Conservation (phyloP, 225 moss, liverwort and hornwort genomes). For the Polytrichum formosum region DNA sequence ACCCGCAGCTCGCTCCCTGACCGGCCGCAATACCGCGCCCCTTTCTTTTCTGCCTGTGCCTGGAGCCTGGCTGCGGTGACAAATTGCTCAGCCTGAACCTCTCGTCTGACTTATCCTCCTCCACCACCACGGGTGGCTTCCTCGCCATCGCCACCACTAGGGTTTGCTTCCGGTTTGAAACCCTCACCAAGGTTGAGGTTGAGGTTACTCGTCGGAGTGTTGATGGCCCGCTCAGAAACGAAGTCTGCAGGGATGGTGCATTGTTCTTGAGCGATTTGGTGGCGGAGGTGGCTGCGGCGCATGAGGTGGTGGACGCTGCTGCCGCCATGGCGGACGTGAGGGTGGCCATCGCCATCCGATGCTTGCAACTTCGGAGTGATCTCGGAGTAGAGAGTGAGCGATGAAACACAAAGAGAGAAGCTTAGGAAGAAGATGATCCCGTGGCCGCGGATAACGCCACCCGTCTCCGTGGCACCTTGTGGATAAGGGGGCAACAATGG, state of each 20-base stretch:
- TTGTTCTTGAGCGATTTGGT: neutral
- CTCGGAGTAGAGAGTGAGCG: no score
- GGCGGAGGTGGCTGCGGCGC: neutral
- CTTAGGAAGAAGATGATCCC: neutral
- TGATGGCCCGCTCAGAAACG: conserved; percentile 19
- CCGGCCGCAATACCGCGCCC: conserved; percentile 94
- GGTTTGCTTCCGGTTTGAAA: conserved; percentile 6
- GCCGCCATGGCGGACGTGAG: conserved; percentile 33
- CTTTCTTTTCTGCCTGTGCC: conserved; percentile 90
- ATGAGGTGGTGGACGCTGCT: neutral
- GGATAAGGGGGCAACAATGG: neutral
- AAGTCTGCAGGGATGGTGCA: conserved; percentile 5
- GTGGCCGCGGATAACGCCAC: neutral
- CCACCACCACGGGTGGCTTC: conserved; percentile 30
- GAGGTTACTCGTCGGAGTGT: conserved; percentile 8
- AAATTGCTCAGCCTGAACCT: conserved; percentile 77
- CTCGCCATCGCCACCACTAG: conserved; percentile 33
- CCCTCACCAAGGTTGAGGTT: conserved; percentile 14
- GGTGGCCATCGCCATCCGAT: conserved; percentile 29
- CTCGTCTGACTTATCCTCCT: conserved; percentile 34
- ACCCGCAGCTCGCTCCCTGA: conserved; percentile 91
- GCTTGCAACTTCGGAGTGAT: no score
- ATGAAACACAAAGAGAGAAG: no score
- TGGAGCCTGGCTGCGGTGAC: conserved; percentile 78
- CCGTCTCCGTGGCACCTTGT: no score